These are phyloP conservation scores for Botrytis porri DNA, from an alignment of 2,329 filamentous ascomycete genomes.

Conservation along the genomic window DNA sequence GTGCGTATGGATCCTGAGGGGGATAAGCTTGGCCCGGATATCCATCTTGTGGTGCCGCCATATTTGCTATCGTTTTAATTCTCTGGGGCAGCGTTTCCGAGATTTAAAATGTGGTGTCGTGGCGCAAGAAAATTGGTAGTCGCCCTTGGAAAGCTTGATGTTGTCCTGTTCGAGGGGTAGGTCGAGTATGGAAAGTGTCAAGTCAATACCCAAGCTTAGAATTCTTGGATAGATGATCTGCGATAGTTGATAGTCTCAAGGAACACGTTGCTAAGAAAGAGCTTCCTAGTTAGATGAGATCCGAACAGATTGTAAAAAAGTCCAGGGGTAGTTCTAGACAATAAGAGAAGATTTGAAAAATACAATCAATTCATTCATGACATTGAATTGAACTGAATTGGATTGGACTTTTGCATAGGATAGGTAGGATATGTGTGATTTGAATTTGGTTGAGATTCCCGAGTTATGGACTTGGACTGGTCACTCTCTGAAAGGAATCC, in stretches of 20 bases:
- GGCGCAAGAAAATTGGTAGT: conserved; percentile 20
- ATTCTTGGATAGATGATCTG: conserved; percentile 20
- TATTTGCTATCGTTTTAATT: conserved; percentile 31
- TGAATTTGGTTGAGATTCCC: not conserved
- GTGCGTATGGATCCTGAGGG: conserved; percentile 46
- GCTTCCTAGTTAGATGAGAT: conserved; percentile 19
- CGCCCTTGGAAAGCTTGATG: conserved; percentile 21
- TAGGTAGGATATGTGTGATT: not conserved
- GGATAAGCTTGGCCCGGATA: conserved; percentile 46
- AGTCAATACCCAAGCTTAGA: conserved; percentile 21
- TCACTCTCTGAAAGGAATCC: conserved; percentile 5
- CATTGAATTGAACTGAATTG: conserved; percentile 21
- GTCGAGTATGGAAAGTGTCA: conserved; percentile 21
- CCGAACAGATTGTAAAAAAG: not conserved
- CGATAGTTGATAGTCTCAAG: conserved; percentile 19
- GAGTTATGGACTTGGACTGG: conserved; percentile 1
- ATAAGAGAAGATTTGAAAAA: conserved; percentile 17
- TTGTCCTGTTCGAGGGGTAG: conserved; percentile 20
- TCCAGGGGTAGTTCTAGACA: conserved; percentile 18
- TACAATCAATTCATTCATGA: conserved; percentile 27
- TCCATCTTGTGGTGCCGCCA: conserved; percentile 51
- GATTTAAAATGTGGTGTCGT: not conserved
- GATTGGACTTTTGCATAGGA: not conserved
- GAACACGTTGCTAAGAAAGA: conserved; percentile 35
- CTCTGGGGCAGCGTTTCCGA: not conserved